Evolutionary conservation across 2,329 filamentous ascomycete genomes (phyloP), one percentile per base, ranked within the genome.

Genomic region (Paracorniculantispora psalliotae): DNA sequence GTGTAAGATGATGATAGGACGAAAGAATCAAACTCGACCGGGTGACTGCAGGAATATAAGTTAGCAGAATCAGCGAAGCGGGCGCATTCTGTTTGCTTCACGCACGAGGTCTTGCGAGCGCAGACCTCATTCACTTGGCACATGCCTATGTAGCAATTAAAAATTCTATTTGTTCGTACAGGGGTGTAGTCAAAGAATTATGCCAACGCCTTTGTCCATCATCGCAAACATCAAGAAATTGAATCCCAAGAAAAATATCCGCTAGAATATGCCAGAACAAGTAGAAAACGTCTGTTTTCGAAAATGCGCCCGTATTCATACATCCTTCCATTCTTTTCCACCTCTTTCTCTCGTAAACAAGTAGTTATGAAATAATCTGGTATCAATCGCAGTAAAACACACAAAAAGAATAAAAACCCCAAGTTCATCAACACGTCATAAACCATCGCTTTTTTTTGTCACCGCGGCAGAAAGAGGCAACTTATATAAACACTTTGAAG

Each of bases 401-500:
- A n/a, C n/a, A 44, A 51, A 35, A 17, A 21, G 30, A 46, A 21
- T 33, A 35, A 37, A 23, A 23, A n/a, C 17, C 28, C 12, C 3
- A 17, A 48, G 43, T 28, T 26, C n/a, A 33, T 43, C 33, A 33
- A 8, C 54, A 30, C 15, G 9, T 44, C 19, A 33, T 13, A 44
- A 26, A 28, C 23, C 15, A 17, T 37, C 12, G 26, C 26, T 9
- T 23, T 44, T 52, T 25, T 50, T 9, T 9, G 2, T 35, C 7
- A 7, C 30, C 10, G 3, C 17, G 12, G 13, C 2, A 25, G 25
- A 35, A 26, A n/a, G n/a, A n/a, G 21, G 21, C 49, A 43, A 28
- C 19, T 58, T 58, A 61, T 50, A 61, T 52, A 23, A 61, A 58
- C 54, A 58, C 59, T 44, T 61, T 61, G 49, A 61, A 61, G 33